A percentile compares a stretch with the other conserved stretches of the same genome.
Conservation (phyloP, 306 rosid species). For the Echinosophora koreensis region DNA sequence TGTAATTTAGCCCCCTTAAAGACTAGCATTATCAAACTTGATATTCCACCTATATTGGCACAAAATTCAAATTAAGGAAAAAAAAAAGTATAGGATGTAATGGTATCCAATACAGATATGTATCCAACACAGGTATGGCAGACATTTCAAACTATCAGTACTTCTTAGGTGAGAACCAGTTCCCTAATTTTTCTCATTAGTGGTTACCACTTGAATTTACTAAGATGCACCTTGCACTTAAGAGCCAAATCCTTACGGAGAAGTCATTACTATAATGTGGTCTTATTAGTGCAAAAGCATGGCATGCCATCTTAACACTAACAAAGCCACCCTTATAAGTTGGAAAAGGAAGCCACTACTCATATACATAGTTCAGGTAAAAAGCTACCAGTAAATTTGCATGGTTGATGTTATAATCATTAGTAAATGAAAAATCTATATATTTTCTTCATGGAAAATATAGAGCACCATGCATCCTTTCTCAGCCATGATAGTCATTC, state of each 20-base stretch:
- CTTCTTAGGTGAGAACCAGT: background rate
- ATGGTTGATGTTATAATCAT: background rate
- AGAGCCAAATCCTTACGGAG: background rate
- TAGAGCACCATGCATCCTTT: conserved; percentile 13
- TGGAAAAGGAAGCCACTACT: conserved; percentile 19
- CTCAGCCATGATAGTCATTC: conserved; percentile 4
- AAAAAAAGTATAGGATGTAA: background rate
- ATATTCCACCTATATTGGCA: background rate
- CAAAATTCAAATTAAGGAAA: background rate
- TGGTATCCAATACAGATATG: background rate
- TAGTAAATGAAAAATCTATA: background rate
- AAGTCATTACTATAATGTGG: background rate
- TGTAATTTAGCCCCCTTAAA: too few relatives aligned
- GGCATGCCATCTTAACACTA: background rate
- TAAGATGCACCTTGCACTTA: background rate
- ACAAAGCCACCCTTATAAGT: background rate
- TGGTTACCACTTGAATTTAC: background rate
- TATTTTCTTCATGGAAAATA: background rate
- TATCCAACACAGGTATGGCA: too few relatives aligned
- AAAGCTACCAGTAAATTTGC: background rate
- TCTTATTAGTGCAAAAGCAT: background rate
- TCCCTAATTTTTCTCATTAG: background rate
- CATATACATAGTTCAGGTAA: background rate
- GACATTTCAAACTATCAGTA: background rate
- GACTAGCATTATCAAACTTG: background rate